Conservation (phyloP, 2,329 filamentous ascomycete genomes). For the Fusarium sp. region DNA sequence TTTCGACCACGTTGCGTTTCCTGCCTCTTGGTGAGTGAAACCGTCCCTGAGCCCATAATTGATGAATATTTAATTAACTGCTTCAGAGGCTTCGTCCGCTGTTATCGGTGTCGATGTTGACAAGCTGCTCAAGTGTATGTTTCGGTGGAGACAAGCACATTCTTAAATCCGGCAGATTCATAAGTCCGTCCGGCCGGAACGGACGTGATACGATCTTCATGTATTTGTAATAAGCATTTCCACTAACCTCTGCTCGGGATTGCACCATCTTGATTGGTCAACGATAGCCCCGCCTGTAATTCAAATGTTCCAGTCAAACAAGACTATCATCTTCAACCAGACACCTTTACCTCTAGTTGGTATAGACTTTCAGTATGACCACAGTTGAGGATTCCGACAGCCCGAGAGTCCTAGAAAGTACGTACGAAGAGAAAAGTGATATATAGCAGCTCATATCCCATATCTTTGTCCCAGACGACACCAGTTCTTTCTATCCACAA, state of each 20-base stretch:
- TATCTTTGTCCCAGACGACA: background rate
- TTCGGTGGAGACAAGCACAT: background rate
- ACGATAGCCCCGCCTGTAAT: background rate
- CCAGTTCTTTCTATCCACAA: too few species aligned
- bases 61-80: rapidly evolving
- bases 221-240: background rate
- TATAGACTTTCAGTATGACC: rapidly evolving
- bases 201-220: background rate
- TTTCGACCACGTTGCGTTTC: background rate
- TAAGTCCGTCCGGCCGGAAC: background rate
- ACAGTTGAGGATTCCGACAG: background rate
- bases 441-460: background rate
- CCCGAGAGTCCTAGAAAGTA: too few species aligned
- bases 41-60: background rate
- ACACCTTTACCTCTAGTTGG: rapidly evolving
- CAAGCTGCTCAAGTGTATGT: background rate
- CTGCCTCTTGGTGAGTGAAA: rapidly evolving
- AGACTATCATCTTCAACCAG: background rate
- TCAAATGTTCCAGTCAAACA: rapidly evolving
- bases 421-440: rapidly evolving
- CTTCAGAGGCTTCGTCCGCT: background rate
- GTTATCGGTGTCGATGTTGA: too few species aligned
- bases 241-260: background rate
- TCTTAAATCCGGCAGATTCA: background rate
- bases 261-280: background rate